A percentile compares a stretch with the other conserved stretches of the same genome.
Evolutionary conservation across 768 basidiomycete species (phyloP).

Genomic region (Lactifluus piperatus): DNA sequence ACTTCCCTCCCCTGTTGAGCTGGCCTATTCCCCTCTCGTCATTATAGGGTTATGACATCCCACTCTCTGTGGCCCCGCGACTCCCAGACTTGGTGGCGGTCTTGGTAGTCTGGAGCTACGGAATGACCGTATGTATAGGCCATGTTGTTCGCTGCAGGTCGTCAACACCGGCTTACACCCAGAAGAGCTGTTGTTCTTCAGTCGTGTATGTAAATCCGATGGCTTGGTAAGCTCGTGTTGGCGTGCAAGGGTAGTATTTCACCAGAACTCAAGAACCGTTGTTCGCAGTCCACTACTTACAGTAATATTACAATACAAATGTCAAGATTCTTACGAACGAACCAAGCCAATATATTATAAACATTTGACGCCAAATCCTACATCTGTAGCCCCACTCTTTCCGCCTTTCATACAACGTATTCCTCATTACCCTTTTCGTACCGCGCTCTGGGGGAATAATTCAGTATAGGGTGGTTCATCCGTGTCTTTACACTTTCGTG

Average conservation of each 20-base stretch:
- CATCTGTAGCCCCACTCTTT: background rate
- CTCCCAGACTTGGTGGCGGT: background rate
- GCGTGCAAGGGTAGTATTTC: no score
- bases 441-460: constrained; percentile 50
- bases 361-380: no score
- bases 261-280: no score
- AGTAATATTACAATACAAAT: no score
- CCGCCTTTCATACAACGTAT: constrained; percentile 33
- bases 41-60: background rate
- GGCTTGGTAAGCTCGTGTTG: no score
- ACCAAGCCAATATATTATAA: background rate
- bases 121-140: background rate
- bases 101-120: background rate
- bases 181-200: no score
- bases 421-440: constrained; percentile 40
- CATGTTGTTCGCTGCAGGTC: background rate
- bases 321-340: background rate
- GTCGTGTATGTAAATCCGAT: no score
- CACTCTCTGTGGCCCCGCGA: background rate
- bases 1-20: background rate
- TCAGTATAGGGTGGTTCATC: constrained; percentile 36
- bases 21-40: background rate
- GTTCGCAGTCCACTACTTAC: no score
- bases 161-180: no score
- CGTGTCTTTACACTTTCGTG: constrained; percentile 57